Evolutionary conservation across 176 grass and related monocot species (phyloP).

Genomic region (Themeda triandra): DNA sequence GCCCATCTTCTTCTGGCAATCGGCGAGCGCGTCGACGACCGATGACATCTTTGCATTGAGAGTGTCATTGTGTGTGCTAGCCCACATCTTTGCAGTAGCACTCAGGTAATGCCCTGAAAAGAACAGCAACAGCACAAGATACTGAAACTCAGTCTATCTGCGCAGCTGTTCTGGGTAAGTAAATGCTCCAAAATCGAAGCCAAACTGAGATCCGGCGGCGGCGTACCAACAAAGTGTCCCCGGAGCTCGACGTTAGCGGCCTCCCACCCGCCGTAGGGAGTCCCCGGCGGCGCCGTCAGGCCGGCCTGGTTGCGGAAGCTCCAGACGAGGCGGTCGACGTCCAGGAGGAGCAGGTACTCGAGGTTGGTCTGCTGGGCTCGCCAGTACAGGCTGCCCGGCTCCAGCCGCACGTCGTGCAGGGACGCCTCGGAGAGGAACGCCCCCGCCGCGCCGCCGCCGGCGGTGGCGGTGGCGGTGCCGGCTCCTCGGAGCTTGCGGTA

Average conservation of each 20-base stretch:
- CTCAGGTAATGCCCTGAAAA: conserved; percentile 93
- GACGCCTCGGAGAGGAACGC: conserved; percentile 56
- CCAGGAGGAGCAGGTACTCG: conserved; percentile 78
- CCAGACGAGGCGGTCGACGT: conserved; percentile 66
- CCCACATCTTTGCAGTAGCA: conserved; percentile 83
- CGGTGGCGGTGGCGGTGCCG: background rate
- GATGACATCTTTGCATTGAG: conserved; percentile 59
- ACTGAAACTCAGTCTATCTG: conserved; percentile 6
- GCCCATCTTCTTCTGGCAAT: conserved; percentile 82
- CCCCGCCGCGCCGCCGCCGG: background rate
- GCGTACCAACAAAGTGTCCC: conserved; percentile 77
- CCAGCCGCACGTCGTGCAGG: conserved; percentile 65
- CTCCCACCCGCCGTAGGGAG: conserved; percentile 75
- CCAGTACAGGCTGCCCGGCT: conserved; percentile 52
- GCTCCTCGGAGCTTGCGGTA: conserved; percentile 48
- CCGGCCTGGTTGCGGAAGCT: conserved; percentile 65
- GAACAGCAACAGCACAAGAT: background rate
- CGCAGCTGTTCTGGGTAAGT: background rate
- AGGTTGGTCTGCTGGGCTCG: conserved; percentile 80
- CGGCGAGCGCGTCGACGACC: conserved; percentile 50
- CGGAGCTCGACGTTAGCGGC: conserved; percentile 53
- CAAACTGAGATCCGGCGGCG: background rate
- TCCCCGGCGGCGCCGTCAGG: conserved; percentile 38
- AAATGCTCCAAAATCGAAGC: background rate
- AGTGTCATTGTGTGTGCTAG: conserved; percentile 76